Evolutionary conservation across 805 yeast genomes (phyloP).

Genomic region (Lachancea quebecensis): DNA sequence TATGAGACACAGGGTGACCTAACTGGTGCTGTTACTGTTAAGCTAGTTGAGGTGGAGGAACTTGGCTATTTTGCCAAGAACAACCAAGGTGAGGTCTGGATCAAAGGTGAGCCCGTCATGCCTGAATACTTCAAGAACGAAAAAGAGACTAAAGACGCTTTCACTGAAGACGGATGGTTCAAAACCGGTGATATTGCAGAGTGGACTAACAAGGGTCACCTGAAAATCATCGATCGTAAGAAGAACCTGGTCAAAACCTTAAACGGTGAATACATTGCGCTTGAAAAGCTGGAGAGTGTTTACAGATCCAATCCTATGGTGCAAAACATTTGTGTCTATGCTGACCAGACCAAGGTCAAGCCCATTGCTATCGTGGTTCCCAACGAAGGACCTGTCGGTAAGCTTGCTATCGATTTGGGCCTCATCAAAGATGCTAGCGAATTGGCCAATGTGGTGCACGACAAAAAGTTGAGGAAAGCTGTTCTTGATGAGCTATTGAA

Average conservation of each 20-base stretch:
- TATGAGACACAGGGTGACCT: slow-evolving; percentile 76
- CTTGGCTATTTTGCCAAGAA: slow-evolving; percentile 87
- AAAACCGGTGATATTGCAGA: slow-evolving; percentile 95
- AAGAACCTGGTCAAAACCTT: slow-evolving; percentile 93
- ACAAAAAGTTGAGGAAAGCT: slow-evolving; percentile 47
- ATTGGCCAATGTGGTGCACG: slow-evolving; percentile 43
- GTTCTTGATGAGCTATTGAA: slow-evolving; percentile 54
- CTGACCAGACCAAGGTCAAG: slow-evolving; percentile 80
- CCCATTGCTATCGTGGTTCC: slow-evolving; percentile 91
- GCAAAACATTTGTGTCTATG: slow-evolving; percentile 83
- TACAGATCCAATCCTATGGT: slow-evolving; percentile 80
- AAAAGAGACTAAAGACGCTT: slow-evolving; percentile 69
- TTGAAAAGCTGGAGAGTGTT: slow-evolving; percentile 86
- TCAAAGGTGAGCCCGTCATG: slow-evolving; percentile 67
- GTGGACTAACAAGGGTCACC: slow-evolving; percentile 75
- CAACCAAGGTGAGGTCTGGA: slow-evolving; percentile 86
- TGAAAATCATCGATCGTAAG: slow-evolving; percentile 84
- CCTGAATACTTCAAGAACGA: slow-evolving; percentile 77
- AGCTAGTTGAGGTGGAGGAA: slow-evolving; percentile 84
- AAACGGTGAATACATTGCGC: slow-evolving; percentile 96
- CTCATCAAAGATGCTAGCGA: slow-evolving; percentile 43
- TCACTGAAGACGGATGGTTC: slow-evolving; percentile 87
- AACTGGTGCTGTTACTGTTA: slow-evolving; percentile 76
- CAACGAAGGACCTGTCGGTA: slow-evolving; percentile 56
- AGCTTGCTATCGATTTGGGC: slow-evolving; percentile 51